Evolutionary conservation across 1,139 yeast species (phyloP).

Genomic region (Blastobotrys illinoisensis): DNA sequence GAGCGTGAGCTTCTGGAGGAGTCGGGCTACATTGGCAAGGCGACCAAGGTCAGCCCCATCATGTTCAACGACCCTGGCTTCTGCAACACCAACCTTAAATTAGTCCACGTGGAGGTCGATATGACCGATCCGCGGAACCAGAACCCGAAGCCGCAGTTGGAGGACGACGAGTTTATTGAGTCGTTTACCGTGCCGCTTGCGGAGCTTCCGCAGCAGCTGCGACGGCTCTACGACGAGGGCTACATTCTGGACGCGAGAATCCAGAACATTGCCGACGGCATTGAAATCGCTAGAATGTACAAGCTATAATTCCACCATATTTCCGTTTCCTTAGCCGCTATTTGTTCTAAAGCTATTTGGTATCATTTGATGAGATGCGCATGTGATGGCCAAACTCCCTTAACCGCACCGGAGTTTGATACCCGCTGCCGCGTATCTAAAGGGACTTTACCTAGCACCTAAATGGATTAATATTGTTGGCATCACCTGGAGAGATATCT

Average conservation of each 20-base stretch:
- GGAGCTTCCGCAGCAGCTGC: conserved; percentile 51
- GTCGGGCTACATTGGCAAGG: conserved; percentile 78
- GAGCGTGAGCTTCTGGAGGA: conserved; percentile 84
- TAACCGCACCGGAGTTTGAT: background rate
- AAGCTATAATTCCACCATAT: conserved; percentile 2
- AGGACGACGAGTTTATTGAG: conserved; percentile 86
- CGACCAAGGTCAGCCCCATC: conserved; percentile 47
- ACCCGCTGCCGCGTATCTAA: too few species aligned
- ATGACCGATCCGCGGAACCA: conserved; percentile 56
- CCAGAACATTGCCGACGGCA: conserved; percentile 79
- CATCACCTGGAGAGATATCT: too few species aligned
- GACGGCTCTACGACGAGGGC: conserved; percentile 52
- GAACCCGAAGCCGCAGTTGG: conserved; percentile 67
- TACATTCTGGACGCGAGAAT: conserved; percentile 80
- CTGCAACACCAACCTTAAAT: conserved; percentile 79
- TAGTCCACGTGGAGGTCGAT: conserved; percentile 78
- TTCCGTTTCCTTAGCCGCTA: background rate
- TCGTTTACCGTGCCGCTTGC: conserved; percentile 62
- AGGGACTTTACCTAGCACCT: too few species aligned
- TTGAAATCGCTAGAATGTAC: conserved; percentile 38
- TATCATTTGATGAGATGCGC: background rate
- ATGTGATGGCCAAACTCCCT: background rate
- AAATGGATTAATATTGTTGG: too few species aligned
- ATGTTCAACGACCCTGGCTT: conserved; percentile 86
- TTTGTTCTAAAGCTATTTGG: too few species aligned